Evolutionary conservation across 1,139 yeast species (phyloP), one percentile per base, ranked within the genome.

Genomic region (Scheffersomyces titani): DNA sequence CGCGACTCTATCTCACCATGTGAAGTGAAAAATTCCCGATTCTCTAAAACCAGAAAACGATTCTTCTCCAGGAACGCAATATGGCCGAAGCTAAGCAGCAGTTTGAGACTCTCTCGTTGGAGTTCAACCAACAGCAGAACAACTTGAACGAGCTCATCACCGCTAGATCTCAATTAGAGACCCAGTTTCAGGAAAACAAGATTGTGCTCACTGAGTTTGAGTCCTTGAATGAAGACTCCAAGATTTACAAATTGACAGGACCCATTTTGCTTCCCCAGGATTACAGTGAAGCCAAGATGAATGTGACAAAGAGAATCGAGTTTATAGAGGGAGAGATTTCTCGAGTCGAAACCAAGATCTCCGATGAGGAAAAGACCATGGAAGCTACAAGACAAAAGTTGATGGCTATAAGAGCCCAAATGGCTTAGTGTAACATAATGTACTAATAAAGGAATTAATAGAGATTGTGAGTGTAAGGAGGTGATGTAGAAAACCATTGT

Each of bases 251-350:
- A 72, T 81, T 93, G 62, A 90, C 94, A 20, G 99, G 99, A 0
- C 97, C 97, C 11, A 92, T 93, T 6, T 80, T 94, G 60, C 80
- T 94, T 60, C 98, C 98, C 2, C 97, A 93, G 68, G 97, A 92
- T 55, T 84, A 83, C 61, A 71, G 71, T 16, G 98, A 94, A 71
- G 97, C 98, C 45, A 84, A 86, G 63, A 65, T 83, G 67, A 94
- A 93, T 67, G 98, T 94, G 46, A 83, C 81, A 44, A 94, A 93
- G 72, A 88, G 99, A 71, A 81, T 94, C 52, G 97, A 92, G 70
- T 94, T 91, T 66, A 94, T 94, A 55, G 79, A 84, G 61, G 79
- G 78, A 45, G 98, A 94, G 73, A 90, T 94, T 62, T 78, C 79
- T 54, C 75, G 90, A 55, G 89, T 89, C 45, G 94, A 89, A 63